These are phyloP conservation scores for Alternaria arborescens DNA, from an alignment of 2,329 filamentous ascomycete species.

Conservation along the genomic window DNA sequence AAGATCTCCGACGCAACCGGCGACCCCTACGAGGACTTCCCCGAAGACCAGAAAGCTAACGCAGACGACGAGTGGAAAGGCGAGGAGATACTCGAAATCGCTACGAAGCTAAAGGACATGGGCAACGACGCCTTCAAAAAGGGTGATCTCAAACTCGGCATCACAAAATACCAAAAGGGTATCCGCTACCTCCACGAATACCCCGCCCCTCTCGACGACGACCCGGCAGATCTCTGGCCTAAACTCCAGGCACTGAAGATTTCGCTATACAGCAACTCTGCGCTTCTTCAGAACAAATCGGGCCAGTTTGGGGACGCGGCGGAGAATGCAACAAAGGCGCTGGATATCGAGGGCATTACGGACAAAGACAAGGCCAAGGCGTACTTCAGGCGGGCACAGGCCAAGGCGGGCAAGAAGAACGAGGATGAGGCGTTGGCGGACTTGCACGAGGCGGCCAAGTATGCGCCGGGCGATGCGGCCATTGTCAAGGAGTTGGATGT, in stretches of 20 bases:
- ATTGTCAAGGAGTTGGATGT: conserved; percentile 76
- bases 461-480: conserved; percentile 73
- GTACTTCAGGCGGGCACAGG: conserved; percentile 81
- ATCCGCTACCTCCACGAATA: conserved; percentile 89
- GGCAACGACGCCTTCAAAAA: conserved; percentile 93
- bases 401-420: conserved; percentile 79
- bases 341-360: conserved; percentile 69
- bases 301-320: conserved; percentile 74
- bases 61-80: conserved; percentile 69
- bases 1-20: conserved; percentile 81
- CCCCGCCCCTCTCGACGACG: conserved; percentile 72
- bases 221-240: conserved; percentile 71
- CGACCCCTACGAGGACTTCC: conserved; percentile 94
- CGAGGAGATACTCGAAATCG: conserved; percentile 77
- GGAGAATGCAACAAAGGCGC: conserved; percentile 74
- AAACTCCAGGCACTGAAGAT: conserved; percentile 80
- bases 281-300: conserved; percentile 85
- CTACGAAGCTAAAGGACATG: conserved; percentile 84
- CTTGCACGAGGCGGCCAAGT: conserved; percentile 55
- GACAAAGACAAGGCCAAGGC: conserved; percentile 89
- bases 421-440: conserved; percentile 74
- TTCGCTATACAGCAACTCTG: conserved; percentile 86
- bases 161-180: conserved; percentile 95
- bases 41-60: conserved; percentile 74
- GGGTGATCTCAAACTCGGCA: conserved; percentile 72